Evolutionary conservation across 2,329 filamentous ascomycete species (phyloP).

Genomic region (Graphiopsis chlorocephala): DNA sequence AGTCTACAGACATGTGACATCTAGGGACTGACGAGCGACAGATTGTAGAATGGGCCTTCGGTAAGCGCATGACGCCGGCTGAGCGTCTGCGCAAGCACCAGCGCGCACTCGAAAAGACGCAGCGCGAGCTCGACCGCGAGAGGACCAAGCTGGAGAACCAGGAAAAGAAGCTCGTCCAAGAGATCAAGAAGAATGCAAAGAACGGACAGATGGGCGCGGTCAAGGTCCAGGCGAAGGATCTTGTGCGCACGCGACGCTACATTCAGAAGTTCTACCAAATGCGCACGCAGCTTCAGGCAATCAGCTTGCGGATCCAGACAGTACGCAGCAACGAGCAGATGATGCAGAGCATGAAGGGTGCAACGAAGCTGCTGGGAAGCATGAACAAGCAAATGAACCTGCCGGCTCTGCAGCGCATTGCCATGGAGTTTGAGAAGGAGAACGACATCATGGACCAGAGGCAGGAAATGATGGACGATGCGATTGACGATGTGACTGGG

Average conservation of each 20-base stretch:
- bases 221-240: slow-evolving; percentile 96
- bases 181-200: slow-evolving; percentile 98
- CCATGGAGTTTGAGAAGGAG: slow-evolving; percentile 98
- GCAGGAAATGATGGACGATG: slow-evolving; percentile 99
- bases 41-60: slow-evolving; percentile 99
- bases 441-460: slow-evolving; percentile 99
- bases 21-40: slow-evolving; percentile 38
- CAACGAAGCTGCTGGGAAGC: slow-evolving; percentile 84
- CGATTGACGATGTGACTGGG: slow-evolving; percentile 94
- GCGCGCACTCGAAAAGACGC: slow-evolving; percentile 93
- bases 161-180: slow-evolving; percentile 91
- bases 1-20: neutral
- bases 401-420: slow-evolving; percentile 89
- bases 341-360: slow-evolving; percentile 99
- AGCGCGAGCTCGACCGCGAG: slow-evolving; percentile 92
- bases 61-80: slow-evolving; percentile 97
- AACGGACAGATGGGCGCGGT: slow-evolving; percentile 98
- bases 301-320: slow-evolving; percentile 93
- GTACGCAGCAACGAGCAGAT: slow-evolving; percentile 98
- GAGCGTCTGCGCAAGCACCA: slow-evolving; percentile 92
- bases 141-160: slow-evolving; percentile 95
- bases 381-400: slow-evolving; percentile 99
- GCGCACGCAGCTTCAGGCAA: slow-evolving; percentile 94
- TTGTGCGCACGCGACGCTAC: slow-evolving; percentile 83
- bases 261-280: slow-evolving; percentile 99